These are phyloP conservation scores for Cucurbita ficifolia DNA, from an alignment of 306 rosid genomes.

Conservation along the genomic window DNA sequence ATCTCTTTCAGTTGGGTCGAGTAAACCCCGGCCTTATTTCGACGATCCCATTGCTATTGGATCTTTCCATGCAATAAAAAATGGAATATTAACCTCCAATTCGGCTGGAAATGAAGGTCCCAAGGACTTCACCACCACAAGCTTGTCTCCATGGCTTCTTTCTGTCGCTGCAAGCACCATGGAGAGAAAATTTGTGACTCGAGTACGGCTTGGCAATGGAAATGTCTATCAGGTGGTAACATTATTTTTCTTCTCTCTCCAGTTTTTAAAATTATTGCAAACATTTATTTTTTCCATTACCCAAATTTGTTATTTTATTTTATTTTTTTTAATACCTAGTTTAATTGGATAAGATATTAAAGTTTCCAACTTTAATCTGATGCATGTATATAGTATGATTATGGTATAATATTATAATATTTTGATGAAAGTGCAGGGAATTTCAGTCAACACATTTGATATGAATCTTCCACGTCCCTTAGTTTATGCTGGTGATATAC, in stretches of 20 bases:
- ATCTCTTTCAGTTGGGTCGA: slow-evolving; percentile 10
- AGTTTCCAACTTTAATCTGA: too few relatives aligned
- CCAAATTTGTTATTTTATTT: too few relatives aligned
- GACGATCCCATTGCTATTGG: slow-evolving; percentile 13
- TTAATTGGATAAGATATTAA: too few relatives aligned
- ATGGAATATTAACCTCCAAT: slow-evolving; percentile 21
- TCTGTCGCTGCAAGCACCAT: slow-evolving; percentile 38
- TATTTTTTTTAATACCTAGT: too few relatives aligned
- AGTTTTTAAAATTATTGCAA: too few relatives aligned
- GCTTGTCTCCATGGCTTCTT: slow-evolving; percentile 28
- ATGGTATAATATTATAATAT: neutral
- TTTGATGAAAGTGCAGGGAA: slow-evolving; percentile 21
- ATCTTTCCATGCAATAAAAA: slow-evolving; percentile 36
- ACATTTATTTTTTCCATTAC: too few relatives aligned
- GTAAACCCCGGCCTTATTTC: neutral
- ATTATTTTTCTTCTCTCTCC: neutral
- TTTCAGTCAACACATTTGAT: slow-evolving; percentile 24
- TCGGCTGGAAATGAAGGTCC: slow-evolving; percentile 29
- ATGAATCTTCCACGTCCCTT: slow-evolving; percentile 21
- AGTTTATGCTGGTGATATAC: slow-evolving; percentile 28
- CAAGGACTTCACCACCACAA: neutral
- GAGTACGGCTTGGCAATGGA: slow-evolving; percentile 21
- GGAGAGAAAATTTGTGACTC: slow-evolving; percentile 20
- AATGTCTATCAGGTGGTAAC: slow-evolving; percentile 25
- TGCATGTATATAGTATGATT: too few relatives aligned